Conservation (phyloP, 116 monocot genomes). For the Dioscorea cayenensis region DNA sequence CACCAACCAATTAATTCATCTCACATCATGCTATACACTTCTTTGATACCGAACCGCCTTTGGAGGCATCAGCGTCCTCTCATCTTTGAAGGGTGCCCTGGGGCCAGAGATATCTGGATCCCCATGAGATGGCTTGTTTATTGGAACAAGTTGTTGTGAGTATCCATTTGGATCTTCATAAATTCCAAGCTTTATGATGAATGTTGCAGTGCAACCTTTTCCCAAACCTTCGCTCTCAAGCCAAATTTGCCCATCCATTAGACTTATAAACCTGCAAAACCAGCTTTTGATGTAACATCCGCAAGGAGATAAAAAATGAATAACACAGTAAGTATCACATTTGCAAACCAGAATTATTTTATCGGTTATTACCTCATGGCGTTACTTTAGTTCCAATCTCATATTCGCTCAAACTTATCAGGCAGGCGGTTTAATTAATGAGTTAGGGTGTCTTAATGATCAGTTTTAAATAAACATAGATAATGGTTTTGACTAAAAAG, state of each 20-base stretch:
- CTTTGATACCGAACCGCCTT: conserved; percentile 5
- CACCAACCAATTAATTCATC: neutral
- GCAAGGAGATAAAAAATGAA: neutral
- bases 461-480: no score
- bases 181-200: conserved; percentile 62
- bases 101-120: conserved; percentile 8
- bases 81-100: conserved; percentile 11
- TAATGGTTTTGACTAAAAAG: no score
- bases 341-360: no score
- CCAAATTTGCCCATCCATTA: conserved; percentile 93
- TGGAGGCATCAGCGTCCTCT: conserved; percentile 2
- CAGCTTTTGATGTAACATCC: neutral
- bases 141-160: conserved; percentile 3
- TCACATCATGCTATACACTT: conserved; percentile 1
- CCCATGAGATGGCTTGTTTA: neutral
- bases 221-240: conserved; percentile 87
- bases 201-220: conserved; percentile 78
- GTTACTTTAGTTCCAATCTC: no score
- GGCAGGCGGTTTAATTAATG: no score
- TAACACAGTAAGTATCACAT: neutral
- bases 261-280: conserved; percentile 55
- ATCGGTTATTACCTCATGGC: no score
- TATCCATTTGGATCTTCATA: conserved; percentile 23
- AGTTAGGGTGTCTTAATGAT: no score
- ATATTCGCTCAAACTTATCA: no score